These are phyloP conservation scores for Steccherinum ochraceum DNA, from an alignment of 768 basidiomycete genomes.

Conservation along the genomic window DNA sequence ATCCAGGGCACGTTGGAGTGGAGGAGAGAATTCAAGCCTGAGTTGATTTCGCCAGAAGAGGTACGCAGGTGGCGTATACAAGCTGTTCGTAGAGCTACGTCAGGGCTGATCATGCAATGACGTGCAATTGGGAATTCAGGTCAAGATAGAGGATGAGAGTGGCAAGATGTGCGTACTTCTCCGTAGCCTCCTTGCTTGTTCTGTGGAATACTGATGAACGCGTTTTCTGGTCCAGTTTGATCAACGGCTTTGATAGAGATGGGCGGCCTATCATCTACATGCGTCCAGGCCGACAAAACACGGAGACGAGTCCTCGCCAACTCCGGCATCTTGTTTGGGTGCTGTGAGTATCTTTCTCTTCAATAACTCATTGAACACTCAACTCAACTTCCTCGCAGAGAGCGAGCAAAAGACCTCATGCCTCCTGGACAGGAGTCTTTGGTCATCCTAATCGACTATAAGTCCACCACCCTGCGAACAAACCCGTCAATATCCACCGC, in stretches of 20 bases:
- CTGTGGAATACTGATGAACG: background rate
- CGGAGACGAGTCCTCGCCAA: slow-evolving; percentile 69
- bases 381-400: no score
- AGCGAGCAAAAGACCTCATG: slow-evolving; percentile 87
- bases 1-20: slow-evolving; percentile 77
- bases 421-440: slow-evolving; percentile 79
- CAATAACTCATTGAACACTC: no score
- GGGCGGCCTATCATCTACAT: slow-evolving; percentile 87
- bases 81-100: background rate
- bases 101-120: no score
- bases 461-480: slow-evolving; percentile 70
- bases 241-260: slow-evolving; percentile 82
- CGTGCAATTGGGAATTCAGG: slow-evolving; percentile 20
- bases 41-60: slow-evolving; percentile 77
- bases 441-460: slow-evolving; percentile 83
- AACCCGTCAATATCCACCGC: slow-evolving; percentile 82
- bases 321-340: slow-evolving; percentile 84
- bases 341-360: slow-evolving; percentile 65
- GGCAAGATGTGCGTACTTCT: slow-evolving; percentile 70
- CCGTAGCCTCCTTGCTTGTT: background rate
- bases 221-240: slow-evolving; percentile 39
- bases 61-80: no score
- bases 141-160: slow-evolving; percentile 73
- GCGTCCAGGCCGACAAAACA: slow-evolving; percentile 85
- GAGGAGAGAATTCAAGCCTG: slow-evolving; percentile 81